Conservation (phyloP, 805 yeast genomes). For the Yarrowia sp. region DNA sequence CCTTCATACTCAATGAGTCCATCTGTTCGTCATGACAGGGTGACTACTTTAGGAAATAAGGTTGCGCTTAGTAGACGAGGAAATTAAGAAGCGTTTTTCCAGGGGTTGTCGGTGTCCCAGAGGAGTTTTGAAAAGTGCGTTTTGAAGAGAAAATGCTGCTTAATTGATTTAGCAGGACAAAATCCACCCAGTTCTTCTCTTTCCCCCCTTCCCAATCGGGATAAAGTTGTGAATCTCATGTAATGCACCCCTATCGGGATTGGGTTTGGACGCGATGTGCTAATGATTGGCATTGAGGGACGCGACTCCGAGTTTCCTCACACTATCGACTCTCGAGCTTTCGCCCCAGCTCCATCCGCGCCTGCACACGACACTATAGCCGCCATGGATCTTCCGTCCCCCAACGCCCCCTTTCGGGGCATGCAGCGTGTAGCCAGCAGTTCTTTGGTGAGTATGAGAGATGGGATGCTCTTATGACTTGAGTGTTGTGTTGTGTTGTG, state of each 20-base stretch:
- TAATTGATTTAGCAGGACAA: background rate
- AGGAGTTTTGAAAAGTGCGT: background rate
- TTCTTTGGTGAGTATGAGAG: constrained; percentile 30
- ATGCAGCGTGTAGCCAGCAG: constrained; percentile 35
- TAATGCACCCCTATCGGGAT: constrained; percentile 34
- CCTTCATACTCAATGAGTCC: no score
- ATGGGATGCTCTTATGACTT: no score
- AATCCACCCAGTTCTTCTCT: background rate
- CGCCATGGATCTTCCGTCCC: constrained; percentile 28
- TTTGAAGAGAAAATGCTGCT: background rate
- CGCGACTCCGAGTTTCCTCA: background rate
- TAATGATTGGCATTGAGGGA: constrained; percentile 16
- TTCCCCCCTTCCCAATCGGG: background rate
- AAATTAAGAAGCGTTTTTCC: background rate
- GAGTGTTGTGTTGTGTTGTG: no score
- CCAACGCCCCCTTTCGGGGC: constrained; percentile 37
- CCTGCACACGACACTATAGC: background rate
- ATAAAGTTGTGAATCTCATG: background rate
- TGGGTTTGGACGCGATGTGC: constrained; percentile 25
- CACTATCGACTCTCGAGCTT: background rate
- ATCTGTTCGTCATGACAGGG: no score
- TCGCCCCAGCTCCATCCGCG: no score
- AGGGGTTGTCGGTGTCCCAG: background rate
- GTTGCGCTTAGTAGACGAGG: background rate
- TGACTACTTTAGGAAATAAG: no score